A percentile compares a stretch with the other conserved stretches of the same genome.
Conservation (phyloP, 805 yeast genomes). For the Citeromyces matritensis region DNA sequence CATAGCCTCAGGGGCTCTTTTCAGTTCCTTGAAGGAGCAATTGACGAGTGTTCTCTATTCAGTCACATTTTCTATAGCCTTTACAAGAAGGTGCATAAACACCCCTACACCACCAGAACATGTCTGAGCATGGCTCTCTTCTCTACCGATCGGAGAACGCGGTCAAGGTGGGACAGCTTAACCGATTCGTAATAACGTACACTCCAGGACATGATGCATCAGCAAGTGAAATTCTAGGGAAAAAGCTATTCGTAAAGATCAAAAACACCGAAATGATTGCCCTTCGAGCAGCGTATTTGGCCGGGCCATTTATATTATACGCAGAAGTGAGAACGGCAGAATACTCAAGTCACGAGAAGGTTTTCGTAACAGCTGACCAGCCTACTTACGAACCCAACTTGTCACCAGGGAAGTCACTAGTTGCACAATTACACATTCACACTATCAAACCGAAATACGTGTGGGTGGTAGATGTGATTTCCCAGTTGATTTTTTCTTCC, state of each 20-base stretch:
- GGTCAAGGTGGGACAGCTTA: slow-evolving; percentile 44
- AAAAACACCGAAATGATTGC: slow-evolving; percentile 61
- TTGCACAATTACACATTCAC: slow-evolving; percentile 49
- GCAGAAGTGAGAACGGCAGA: slow-evolving; percentile 64
- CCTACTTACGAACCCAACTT: slow-evolving; percentile 63
- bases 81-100: too few species aligned
- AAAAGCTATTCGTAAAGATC: slow-evolving; percentile 35
- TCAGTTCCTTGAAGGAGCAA: not conserved
- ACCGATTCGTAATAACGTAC: slow-evolving; percentile 38
- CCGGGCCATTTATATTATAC: slow-evolving; percentile 82
- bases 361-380: slow-evolving; percentile 63
- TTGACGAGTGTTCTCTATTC: slow-evolving; percentile 1
- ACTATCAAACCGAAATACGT: slow-evolving; percentile 39
- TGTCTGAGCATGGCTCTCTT: slow-evolving; percentile 1
- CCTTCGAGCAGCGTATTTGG: slow-evolving; percentile 67
- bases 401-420: slow-evolving; percentile 50
- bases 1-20: too few species aligned
- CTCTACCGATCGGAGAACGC: slow-evolving; percentile 8
- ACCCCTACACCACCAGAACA: not conserved
- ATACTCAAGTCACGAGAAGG: slow-evolving; percentile 34
- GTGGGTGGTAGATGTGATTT: slow-evolving; percentile 72
- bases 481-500: slow-evolving; percentile 65
- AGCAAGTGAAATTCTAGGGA: slow-evolving; percentile 1
- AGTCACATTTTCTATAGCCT: too few species aligned
- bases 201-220: slow-evolving; percentile 16